Percentiles rank a stretch among this genome's conserved stretches.
Conservation (phyloP, 1,284 basidiomycete species). For the Sanguinoderma infundibulare region DNA sequence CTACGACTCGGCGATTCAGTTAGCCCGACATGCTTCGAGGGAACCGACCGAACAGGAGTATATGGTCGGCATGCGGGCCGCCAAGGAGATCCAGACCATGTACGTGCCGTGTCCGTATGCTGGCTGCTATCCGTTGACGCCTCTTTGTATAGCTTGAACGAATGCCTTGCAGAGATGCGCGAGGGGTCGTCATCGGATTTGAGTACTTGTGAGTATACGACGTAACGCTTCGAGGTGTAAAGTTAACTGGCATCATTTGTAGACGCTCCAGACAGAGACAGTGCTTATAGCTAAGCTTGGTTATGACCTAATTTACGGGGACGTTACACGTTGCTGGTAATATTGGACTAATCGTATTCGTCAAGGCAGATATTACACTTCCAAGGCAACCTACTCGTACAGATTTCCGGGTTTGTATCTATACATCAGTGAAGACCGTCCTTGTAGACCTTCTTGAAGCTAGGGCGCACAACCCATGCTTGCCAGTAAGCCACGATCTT, state of each 20-base stretch:
- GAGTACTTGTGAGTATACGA: slow-evolving; percentile 18
- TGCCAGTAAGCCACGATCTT: slow-evolving; percentile 50
- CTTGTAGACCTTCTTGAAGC: slow-evolving; percentile 60
- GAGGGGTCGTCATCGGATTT: slow-evolving; percentile 46
- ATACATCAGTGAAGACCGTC: slow-evolving; percentile 48
- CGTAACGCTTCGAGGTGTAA: background rate
- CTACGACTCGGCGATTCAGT: slow-evolving; percentile 78
- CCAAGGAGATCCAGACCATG: slow-evolving; percentile 63
- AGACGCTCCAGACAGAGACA: slow-evolving; percentile 13
- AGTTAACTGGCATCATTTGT: background rate
- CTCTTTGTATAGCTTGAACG: slow-evolving; percentile 52
- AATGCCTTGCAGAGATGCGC: slow-evolving; percentile 64
- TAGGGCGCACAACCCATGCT: slow-evolving; percentile 57
- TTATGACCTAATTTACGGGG: background rate
- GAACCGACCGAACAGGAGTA: slow-evolving; percentile 79
- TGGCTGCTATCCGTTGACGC: background rate
- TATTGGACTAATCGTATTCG: too few species aligned
- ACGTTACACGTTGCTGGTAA: too few species aligned
- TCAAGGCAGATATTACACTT: background rate
- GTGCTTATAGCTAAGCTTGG: background rate
- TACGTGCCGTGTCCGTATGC: slow-evolving; percentile 31
- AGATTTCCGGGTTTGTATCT: background rate
- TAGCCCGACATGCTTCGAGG: slow-evolving; percentile 65
- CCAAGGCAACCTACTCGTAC: background rate
- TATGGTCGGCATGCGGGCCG: slow-evolving; percentile 64